A percentile compares a stretch with the other conserved stretches of the same genome.
These are phyloP conservation scores for Alternaria gansuensis DNA, from an alignment of 2,329 filamentous ascomycete species.

Conservation along the genomic window DNA sequence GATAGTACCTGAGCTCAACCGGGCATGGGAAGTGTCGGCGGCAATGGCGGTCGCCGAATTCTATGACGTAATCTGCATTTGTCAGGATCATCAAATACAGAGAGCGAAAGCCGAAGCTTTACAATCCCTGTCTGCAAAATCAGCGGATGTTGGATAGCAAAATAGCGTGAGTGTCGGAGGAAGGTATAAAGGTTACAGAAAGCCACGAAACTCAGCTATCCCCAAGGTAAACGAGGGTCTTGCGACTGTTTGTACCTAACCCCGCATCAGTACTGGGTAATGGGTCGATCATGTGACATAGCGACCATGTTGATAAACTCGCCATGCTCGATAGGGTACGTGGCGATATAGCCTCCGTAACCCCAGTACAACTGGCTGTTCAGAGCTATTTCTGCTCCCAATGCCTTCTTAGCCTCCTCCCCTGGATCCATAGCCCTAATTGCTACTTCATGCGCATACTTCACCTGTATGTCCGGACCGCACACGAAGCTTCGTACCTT, in stretches of 20 bases:
- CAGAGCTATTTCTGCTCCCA: constrained; percentile 60
- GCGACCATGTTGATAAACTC: constrained; percentile 61
- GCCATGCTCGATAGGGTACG: constrained; percentile 67
- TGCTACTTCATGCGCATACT: constrained; percentile 66
- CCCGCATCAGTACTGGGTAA: constrained; percentile 1
- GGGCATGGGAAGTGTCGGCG: background rate
- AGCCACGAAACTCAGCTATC: too few species aligned
- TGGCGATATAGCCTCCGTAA: constrained; percentile 65
- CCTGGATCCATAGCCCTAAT: constrained; percentile 70
- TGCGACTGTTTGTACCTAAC: too few species aligned
- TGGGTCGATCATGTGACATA: constrained; percentile 20
- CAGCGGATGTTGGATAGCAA: background rate
- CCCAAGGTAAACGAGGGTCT: too few species aligned
- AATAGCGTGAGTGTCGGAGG: background rate
- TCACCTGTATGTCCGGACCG: constrained; percentile 57
- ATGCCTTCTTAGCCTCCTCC: constrained; percentile 56
- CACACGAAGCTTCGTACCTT: constrained; percentile 62
- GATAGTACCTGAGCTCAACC: background rate
- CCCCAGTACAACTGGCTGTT: constrained; percentile 67
- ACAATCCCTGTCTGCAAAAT: too few species aligned
- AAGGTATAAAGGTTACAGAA: background rate
- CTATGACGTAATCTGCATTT: constrained; percentile 8
- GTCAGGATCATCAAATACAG: background rate
- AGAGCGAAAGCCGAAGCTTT: background rate
- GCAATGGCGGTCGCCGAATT: constrained; percentile 5